These are phyloP conservation scores for Sporothrix pallida DNA, from an alignment of 2,329 filamentous ascomycete genomes.

Conservation along the genomic window DNA sequence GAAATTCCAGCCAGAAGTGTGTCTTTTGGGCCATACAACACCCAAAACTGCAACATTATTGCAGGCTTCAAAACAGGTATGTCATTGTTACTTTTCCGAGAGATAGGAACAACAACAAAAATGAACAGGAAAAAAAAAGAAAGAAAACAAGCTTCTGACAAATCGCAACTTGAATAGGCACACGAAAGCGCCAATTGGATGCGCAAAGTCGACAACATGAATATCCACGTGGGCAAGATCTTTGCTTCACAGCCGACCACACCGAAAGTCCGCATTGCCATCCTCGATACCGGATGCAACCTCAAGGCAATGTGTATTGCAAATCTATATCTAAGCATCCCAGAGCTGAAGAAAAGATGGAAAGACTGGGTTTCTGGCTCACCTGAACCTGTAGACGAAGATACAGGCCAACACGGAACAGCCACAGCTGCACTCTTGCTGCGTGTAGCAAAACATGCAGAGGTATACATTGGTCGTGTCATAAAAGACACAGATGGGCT, in stretches of 20 bases:
- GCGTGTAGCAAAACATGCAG: background rate
- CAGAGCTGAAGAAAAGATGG: background rate
- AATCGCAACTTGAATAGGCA: background rate
- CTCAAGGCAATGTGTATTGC: background rate
- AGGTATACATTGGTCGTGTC: background rate
- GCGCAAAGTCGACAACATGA: no score
- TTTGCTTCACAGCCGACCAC: no score
- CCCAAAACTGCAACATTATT: no score
- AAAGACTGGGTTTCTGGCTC: background rate
- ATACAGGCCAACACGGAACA: background rate
- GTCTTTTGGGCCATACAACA: no score
- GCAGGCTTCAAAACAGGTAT: no score
- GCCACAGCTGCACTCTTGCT: background rate
- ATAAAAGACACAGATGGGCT: background rate
- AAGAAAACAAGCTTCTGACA: no score
- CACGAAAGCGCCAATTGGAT: background rate
- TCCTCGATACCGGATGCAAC: constrained; percentile 4
- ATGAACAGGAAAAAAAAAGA: no score
- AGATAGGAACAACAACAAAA: no score
- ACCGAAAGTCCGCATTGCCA: background rate
- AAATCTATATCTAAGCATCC: background rate
- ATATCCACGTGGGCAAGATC: no score
- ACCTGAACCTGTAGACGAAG: background rate
- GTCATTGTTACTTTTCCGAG: no score
- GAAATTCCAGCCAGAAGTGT: no score